Base-by-base conservation (phyloP, 2,329 filamentous ascomycete genomes). In the Pseudopithomyces chartarum region DNA sequence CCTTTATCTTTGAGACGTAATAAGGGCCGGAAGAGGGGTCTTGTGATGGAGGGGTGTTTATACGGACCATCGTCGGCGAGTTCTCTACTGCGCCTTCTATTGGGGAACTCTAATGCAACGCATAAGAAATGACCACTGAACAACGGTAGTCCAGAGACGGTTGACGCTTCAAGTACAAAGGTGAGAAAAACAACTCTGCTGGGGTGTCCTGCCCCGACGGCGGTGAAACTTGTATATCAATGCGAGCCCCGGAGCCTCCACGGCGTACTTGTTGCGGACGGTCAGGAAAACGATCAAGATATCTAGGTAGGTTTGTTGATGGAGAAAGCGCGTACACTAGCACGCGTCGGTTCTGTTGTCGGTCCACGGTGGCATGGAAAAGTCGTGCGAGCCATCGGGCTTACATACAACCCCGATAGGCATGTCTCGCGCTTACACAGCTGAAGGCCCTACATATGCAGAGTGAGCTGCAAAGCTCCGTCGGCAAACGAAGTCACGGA, bases 271-370 rank as follows among this genome's bases (percentile, higher is more conserved):
- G 19, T 15, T 11, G 2, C 40, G 38, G 26, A 51, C 3, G 22
- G 17, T 29, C 32, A 17, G 34, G 26, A 20, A 5, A 6, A 36
- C 33, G 39, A 38, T 34, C 12, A 7, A 23, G 26, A 17, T 7
- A 33, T n/a, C 3, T 6, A 20, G 7, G 26, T 29, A 15, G 22
- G 32, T 8, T 26, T 19, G 5, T 13, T 15, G 17, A 43, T 11
- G 29, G 23, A 44, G 15, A 36, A 52, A 15, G 45, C 19, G 40
- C 38, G 48, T 51, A 51, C 38, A 51, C 48, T 51, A 51, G 33
- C 23, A 51, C 48, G 23, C 11, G 26, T 23, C 22, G 6, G 38
- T 33, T 42, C 11, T 17, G 15, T 29, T 8, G 26, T 29, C 5
- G 26, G 4, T 29, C 5, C 26, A 43, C 17, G n/a, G 17, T 2